Conservation (phyloP, 139 green algal genomes). For the Chlamydomonas sp. region DNA sequence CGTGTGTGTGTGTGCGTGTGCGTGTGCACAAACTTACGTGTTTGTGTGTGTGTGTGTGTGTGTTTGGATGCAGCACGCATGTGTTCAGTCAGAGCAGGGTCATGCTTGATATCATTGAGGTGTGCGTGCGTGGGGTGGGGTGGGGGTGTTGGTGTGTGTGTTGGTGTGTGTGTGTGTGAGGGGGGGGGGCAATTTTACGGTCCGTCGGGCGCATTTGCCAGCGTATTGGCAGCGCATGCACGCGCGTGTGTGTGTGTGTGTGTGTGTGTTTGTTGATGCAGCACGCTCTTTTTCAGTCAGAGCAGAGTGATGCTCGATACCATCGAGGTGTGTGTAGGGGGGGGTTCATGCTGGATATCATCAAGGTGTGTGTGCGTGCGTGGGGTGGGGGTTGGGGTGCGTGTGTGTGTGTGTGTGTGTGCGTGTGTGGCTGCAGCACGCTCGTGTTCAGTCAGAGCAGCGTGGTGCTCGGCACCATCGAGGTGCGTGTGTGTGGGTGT, state of each 20-base stretch:
- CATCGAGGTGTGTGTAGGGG: neutral
- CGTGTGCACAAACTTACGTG: no score
- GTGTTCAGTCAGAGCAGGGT: no score
- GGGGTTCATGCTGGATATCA: neutral
- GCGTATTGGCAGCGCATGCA: no score
- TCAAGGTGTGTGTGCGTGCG: neutral
- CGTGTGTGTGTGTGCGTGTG: neutral
- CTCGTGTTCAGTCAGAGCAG: constrained; percentile 83
- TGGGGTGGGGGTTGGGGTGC: neutral
- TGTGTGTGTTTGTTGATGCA: no score
- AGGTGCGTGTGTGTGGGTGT: constrained; percentile 33
- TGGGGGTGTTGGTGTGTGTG: no score
- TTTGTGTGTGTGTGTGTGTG: neutral
- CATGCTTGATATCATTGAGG: no score
- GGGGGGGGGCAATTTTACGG: neutral
- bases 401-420: neutral
- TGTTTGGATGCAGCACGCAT: no score
- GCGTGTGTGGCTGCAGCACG: constrained; percentile 78
- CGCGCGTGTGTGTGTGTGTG: no score
- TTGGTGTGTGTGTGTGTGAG: no score
- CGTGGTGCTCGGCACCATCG: constrained; percentile 83
- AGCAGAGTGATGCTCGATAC: neutral
- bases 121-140: neutral
- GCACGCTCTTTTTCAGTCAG: neutral
- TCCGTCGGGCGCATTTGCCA: no score